Conservation (phyloP, 139 green algal genomes). For the Chlorella sp. region DNA sequence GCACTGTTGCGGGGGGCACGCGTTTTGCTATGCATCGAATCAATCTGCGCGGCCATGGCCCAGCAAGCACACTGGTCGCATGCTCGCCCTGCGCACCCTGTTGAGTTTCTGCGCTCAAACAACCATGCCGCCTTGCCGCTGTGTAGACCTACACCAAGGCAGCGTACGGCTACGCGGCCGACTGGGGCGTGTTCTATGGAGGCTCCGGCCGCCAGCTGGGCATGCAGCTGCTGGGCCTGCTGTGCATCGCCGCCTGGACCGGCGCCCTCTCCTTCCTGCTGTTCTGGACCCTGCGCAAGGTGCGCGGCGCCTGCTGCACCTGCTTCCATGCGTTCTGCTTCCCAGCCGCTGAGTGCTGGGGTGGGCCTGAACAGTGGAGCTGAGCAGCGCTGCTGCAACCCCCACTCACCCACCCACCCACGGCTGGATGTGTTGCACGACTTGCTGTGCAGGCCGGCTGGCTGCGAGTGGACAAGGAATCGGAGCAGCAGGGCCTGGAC, state of each 20-base stretch:
- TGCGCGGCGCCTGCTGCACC: not conserved
- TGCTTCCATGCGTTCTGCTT: not conserved
- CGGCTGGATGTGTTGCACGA: not conserved
- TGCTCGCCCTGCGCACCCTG: too few species aligned
- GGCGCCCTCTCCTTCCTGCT: not conserved
- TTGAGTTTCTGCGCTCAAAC: too few species aligned
- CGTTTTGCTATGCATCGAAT: too few species aligned
- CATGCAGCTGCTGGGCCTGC: slow-evolving; percentile 39
- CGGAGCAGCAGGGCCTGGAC: slow-evolving; percentile 32
- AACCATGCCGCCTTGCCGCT: not conserved
- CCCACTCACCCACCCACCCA: too few species aligned
- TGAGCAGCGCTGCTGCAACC: too few species aligned
- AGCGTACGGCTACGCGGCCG: not conserved
- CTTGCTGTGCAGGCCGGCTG: not conserved
- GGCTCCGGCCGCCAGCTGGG: slow-evolving; percentile 43
- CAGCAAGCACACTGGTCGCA: too few species aligned
- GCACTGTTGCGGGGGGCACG: too few species aligned
- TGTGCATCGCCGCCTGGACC: slow-evolving; percentile 32
- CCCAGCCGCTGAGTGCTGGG: too few species aligned
- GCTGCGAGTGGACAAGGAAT: slow-evolving; percentile 19
- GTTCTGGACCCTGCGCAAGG: slow-evolving; percentile 19
- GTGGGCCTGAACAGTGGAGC: too few species aligned
- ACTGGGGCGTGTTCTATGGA: slow-evolving; percentile 47
- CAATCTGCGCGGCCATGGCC: too few species aligned
- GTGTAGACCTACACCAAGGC: not conserved